Evolutionary conservation across 768 basidiomycete species (phyloP), one percentile per base, ranked within the genome.

Genomic region (Arthromyces matolae): DNA sequence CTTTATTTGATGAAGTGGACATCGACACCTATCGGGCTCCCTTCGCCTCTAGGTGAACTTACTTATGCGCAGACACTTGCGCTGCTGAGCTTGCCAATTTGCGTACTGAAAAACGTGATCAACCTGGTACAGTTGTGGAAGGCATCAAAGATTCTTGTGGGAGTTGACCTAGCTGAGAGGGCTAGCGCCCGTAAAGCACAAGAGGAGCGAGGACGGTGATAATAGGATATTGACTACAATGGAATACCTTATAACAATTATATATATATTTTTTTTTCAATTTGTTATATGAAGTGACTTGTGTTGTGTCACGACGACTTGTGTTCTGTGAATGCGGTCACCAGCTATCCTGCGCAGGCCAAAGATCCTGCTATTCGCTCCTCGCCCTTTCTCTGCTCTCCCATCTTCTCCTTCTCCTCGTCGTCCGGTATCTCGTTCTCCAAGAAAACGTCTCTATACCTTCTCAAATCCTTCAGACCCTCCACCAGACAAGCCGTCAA

Each of bases 51-150:
- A 20, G 56, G 64, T 0, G 54, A 53, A 18, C 57, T 87, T 55
- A 92, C 90, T 13, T 95, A 86, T 79, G 83, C 93, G 2, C 81
- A 88, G 61, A 52, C 83, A 4, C 64, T 92, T 54, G 93, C 89
- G 0, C 45, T 71, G 31, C 5, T 79, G 23, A 83, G 80, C 29
- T 73, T 74, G 55, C 86, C 83, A 0, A 69, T 96, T 38, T 95
- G 84, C 63, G 55, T 80, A 13, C 61, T 74, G 53, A 99, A 98
- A 74, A 96, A 98, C 64, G 60, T 93, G 47, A 91, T 99, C 73
- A 96, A 97, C 64, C 66, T 89, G 27, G 93, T 99, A 6, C 96
- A 99, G 66, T 80, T 97, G 49, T 97, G 94, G 94, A 99, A 99
- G 65, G 95, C 96, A 22, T 87, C 89, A 28, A 93, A 93, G 69